Base-by-base conservation (phyloP, 2,329 filamentous ascomycete genomes). In the Ophiocordyceps polyrhachis-furcata region DNA sequence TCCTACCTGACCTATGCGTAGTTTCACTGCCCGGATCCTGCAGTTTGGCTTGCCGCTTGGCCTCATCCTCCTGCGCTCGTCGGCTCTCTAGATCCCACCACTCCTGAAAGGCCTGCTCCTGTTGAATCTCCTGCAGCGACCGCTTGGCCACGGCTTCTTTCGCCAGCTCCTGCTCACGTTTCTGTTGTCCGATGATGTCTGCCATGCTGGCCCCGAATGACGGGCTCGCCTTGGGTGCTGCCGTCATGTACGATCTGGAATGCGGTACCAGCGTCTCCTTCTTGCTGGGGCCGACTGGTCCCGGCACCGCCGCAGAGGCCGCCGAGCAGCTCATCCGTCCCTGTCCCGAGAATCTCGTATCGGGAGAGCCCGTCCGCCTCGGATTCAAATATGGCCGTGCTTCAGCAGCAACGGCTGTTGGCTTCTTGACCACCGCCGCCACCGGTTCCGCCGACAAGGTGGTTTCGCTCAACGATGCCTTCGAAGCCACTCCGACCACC, bases 31-130 rank as follows among this genome's bases (percentile, higher is more conserved):
- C 35, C 7, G 35, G 5, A 38, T 59, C 65, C 51, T 71, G 65
- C 41, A 63, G 62, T 47, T 60, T 62, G 31, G 56, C 56, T 21
- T 59, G 55, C 43, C 63, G 59, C 41, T 62, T 56, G 3, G 69
- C 68, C 49, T 74, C 73, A 48, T 77, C 76, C 51, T 81, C 75
- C 50, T 81, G 79, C 35, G 81, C 74, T 25, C 83, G 71, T 48
- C 72, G 71, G 53, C 80, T 86, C 60, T 94, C 88, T 49, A 83
- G 79, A 51, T 93, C 85, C 87, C 87, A 94, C 87, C 88, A 94
- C 58, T 93, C 80, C 58, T 95, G 85, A 58, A 98, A 98, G 44
- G 86, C 86, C 57, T 98, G 91, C 62, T 98, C 91, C 51, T 91
- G 79, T 59, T 98, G 91, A 47, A 98, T 98, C 50, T 96, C 91